Evolutionary conservation across 805 yeast species (phyloP).

Genomic region (Blastobotrys parvus): DNA sequence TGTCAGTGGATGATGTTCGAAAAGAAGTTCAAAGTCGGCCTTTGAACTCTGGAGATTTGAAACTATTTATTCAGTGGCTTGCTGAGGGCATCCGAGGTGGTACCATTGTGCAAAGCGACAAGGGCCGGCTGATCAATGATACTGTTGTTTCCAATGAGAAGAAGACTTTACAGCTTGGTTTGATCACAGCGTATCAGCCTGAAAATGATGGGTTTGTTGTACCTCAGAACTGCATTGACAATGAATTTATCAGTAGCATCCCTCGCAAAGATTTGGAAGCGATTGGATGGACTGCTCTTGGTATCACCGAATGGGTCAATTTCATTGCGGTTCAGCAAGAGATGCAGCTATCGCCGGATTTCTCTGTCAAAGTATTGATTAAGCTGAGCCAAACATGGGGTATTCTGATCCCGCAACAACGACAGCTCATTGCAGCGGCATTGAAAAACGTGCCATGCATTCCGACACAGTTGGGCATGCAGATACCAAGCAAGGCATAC

Average conservation of each 20-base stretch:
- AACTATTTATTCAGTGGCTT: conserved; percentile 25
- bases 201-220: conserved; percentile 23
- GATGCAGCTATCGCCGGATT: conserved; percentile 16
- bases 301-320: conserved; percentile 18
- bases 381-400: conserved; percentile 23
- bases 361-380: conserved; percentile 21
- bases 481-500: conserved; percentile 28
- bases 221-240: conserved; percentile 28
- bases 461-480: conserved; percentile 33
- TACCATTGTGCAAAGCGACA: conserved; percentile 11
- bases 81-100: conserved; percentile 9
- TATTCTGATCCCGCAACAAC: conserved; percentile 5
- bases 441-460: conserved; percentile 22
- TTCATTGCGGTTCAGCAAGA: conserved; percentile 12
- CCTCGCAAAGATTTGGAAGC: conserved; percentile 14
- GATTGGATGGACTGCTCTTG: conserved; percentile 23
- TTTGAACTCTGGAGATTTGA: conserved; percentile 15
- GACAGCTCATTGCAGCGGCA: background rate
- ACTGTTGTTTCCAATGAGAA: conserved; percentile 20
- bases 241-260: conserved; percentile 14
- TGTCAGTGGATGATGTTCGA: conserved; percentile 21
- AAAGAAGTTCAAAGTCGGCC: conserved; percentile 25
- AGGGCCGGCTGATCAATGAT: conserved; percentile 13
- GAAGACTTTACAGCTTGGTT: conserved; percentile 18
- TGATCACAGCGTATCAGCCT: conserved; percentile 15